Evolutionary conservation across 257 asterid species (phyloP), one percentile per base, ranked within the genome.

Genomic region (Forsythia suspensa): DNA sequence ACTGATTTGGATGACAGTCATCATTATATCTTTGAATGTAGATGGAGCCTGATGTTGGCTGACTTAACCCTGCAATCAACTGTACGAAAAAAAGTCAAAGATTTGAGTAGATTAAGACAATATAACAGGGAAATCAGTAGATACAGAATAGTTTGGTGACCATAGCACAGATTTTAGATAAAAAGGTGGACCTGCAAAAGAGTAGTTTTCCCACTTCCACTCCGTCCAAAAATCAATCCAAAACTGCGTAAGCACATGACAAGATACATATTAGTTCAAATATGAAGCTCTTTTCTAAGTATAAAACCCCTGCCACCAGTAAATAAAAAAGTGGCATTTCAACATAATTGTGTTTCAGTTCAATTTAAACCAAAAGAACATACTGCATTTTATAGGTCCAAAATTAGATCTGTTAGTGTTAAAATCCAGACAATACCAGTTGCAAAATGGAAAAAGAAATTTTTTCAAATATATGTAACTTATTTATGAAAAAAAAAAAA

Each of bases 201-300:
- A 73, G 98, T 90, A 39, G 99, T 91, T 88, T 95, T 95, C 76
- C 99, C 99, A 68, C 97, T 95, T 80, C 99, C 99, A 81, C 99
- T 95, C 69, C 90, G 90, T 83, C 99, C 99, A 86, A 89, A 90
- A 73, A 93, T 91, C 91, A 95, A 85, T 75, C 98, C 98, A 66
- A 90, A 84, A 84, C 97, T 90, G 85, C 75, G 83, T n/a, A 78
- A 68, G 63, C 51, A 15, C 55, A 80, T 48, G 72, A 81, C 43
- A 77, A 46, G 63, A 57, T 18, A 83, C 55, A 67, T 34, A 36
- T 65, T 70, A 76, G 69, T 59, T 75, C 51, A 76, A 29, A 74
- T 66, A 73, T 68, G 48, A 52, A 76, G 38, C 15, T 71, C 55
- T 71, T 63, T 71, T 66, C 52, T 59, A n/a, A 20, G 67, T 7